Base-by-base conservation (phyloP, 176 grass and related monocot species). In the Triticum urartu region DNA sequence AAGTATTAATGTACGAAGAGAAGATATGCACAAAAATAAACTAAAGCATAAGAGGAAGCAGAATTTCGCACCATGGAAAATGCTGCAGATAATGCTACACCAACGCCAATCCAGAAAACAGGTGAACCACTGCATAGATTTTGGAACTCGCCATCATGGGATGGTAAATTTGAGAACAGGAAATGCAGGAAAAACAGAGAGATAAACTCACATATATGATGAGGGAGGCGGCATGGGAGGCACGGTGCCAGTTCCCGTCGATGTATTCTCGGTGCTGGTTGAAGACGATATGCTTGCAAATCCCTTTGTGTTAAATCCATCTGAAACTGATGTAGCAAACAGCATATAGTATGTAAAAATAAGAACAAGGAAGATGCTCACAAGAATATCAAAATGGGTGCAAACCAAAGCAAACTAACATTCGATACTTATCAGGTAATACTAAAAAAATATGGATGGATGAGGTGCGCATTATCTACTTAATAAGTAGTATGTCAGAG, bases 71-170 rank as follows among this genome's bases (percentile, higher is more conserved):
- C 97, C 90, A 88, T 39, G 59, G 94, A 91, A 73, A 99, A 99
- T 2, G 87, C 79, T 15, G 88, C 97, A 58, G 97, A 91, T 20
- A 99, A 88, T 40, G 89, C 97, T 67, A 99, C 97, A 63, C 97
- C 97, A 83, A 96, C 67, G 78, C 97, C 97, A 81, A 99, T 90
- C 97, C 97, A 99, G 88, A 99, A 99, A 75, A 96, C 90, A 68
- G 97, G 97, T 14, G 97, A 94, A 32, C 97, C 94, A 6, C 97
- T 99, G 89, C n/a, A 90, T 64, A 86, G 18, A 42, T 79, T 81
- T 77, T 26, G 32, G 15, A 65, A 20, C 56, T 72, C 59, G 52
- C 25, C 79, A 63, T 39, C 81, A 73, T 7, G 11, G 21, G 18
- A 67, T 9, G 38, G 58, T 59, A 25, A 64, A 43, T 11, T 59